Conservation (phyloP, 164 flowering plant species). For the Houttuynia cordata region DNA sequence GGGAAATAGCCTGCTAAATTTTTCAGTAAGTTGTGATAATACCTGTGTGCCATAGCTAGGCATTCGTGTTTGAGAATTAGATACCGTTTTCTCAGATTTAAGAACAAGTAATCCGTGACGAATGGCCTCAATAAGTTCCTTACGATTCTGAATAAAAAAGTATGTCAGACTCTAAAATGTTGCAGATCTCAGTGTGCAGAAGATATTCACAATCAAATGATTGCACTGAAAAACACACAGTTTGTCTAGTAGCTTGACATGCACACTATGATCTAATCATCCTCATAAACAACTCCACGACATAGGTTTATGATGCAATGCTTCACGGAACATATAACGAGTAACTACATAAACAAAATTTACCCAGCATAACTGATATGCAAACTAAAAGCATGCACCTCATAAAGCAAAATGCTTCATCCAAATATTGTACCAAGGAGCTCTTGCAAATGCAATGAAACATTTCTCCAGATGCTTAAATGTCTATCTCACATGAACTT, state of each 20-base stretch:
- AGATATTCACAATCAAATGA: background rate
- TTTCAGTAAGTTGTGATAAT: background rate
- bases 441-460: too few species aligned
- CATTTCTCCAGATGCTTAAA: too few species aligned
- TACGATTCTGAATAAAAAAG: conserved; percentile 51
- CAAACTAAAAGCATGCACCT: too few species aligned
- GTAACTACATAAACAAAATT: too few species aligned
- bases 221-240: background rate
- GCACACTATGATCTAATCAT: background rate
- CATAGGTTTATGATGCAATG: background rate
- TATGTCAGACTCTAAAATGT: background rate
- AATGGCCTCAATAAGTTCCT: conserved; percentile 69
- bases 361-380: too few species aligned
- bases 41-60: conserved; percentile 99
- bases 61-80: conserved; percentile 59
- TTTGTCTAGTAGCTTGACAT: background rate
- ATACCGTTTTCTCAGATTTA: conserved; percentile 56
- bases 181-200: background rate
- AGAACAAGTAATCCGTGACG: conserved; percentile 53
- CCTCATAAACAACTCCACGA: background rate
- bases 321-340: background rate
- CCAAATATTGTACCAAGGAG: too few species aligned
- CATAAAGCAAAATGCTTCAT: too few species aligned
- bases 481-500: too few species aligned
- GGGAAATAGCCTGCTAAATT: background rate